phyloP scores from a whole-genome alignment of 495 filamentous ascomycete species.

The Hypoxylon rickii region DNA sequence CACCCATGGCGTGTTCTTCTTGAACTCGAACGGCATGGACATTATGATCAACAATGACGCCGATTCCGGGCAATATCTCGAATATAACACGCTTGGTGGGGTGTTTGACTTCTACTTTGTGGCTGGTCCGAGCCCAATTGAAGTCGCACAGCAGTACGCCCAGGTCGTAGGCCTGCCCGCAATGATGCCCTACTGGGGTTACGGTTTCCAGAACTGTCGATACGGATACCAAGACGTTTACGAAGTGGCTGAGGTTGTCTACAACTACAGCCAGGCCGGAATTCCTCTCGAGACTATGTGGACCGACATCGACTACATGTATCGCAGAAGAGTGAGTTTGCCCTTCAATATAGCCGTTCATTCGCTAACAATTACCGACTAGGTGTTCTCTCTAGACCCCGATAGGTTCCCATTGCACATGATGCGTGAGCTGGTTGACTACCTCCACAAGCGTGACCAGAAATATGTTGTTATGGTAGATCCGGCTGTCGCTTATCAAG shows the following conservation, averaged over 20 bases:
- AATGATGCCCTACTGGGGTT: slow-evolving; percentile 86
- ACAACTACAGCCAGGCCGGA: slow-evolving; percentile 73
- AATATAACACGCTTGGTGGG: slow-evolving; percentile 84
- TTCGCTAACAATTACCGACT: slow-evolving; percentile 4
- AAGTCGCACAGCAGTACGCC: slow-evolving; percentile 75
- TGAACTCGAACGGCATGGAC: slow-evolving; percentile 88
- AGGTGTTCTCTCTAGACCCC: slow-evolving; percentile 76
- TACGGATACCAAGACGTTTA: slow-evolving; percentile 77
- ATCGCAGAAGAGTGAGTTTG: slow-evolving; percentile 51
- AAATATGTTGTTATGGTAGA: slow-evolving; percentile 90
- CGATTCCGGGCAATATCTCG: slow-evolving; percentile 69
- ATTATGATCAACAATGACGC: slow-evolving; percentile 73
- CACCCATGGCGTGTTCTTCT: slow-evolving; percentile 81
- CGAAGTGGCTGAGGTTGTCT: slow-evolving; percentile 77
- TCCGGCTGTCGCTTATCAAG: slow-evolving; percentile 72
- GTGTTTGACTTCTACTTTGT: slow-evolving; percentile 86
- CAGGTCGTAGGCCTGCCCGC: slow-evolving; percentile 68
- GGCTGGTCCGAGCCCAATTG: slow-evolving; percentile 70
- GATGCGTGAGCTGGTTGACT: slow-evolving; percentile 69
- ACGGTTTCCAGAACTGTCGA: slow-evolving; percentile 83
- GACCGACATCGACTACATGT: slow-evolving; percentile 88
- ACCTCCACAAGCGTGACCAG: slow-evolving; percentile 75
- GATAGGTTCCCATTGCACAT: slow-evolving; percentile 69
- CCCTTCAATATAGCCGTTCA: neutral
- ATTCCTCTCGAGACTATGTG: slow-evolving; percentile 90